Evolutionary conservation across 148 eudicot species (phyloP).

Genomic region (Vaccinium vitisidaea): DNA sequence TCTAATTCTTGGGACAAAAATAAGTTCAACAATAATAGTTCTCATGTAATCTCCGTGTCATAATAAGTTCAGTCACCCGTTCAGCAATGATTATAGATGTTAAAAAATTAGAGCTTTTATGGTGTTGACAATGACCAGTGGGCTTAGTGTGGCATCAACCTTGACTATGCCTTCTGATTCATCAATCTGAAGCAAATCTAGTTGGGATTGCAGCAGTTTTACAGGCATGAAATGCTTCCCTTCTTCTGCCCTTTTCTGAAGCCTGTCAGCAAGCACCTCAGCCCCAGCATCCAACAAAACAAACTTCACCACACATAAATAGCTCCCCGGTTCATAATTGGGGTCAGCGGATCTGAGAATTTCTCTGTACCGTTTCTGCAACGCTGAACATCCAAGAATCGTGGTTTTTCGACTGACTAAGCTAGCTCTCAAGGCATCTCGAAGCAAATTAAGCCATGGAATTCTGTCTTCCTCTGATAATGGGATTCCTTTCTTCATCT

Average conservation of each 20-base stretch:
- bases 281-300: constrained; percentile 59
- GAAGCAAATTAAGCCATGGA: constrained; percentile 79
- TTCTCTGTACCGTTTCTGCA: constrained; percentile 66
- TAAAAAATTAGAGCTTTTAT: constrained; percentile 28
- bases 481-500: constrained; percentile 88
- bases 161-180: constrained; percentile 64
- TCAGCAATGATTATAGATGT: not conserved
- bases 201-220: constrained; percentile 71
- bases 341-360: constrained; percentile 66
- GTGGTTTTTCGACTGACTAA: constrained; percentile 37
- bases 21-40: not conserved
- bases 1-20: not conserved
- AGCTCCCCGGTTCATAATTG: constrained; percentile 29
- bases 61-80: not conserved
- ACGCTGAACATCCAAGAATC: constrained; percentile 87
- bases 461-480: constrained; percentile 76
- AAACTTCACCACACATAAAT: constrained; percentile 47
- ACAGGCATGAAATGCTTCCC: constrained; percentile 91
- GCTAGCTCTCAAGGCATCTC: constrained; percentile 40
- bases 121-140: constrained; percentile 37
- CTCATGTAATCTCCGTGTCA: not conserved
- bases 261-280: constrained; percentile 60
- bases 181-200: constrained; percentile 74
- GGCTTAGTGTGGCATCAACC: constrained; percentile 70
- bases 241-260: constrained; percentile 56